Percentiles rank a stretch among this genome's conserved stretches.
These are phyloP conservation scores for Cladophialophora psammophila DNA, from an alignment of 2,329 filamentous ascomycete species.

Conservation along the genomic window DNA sequence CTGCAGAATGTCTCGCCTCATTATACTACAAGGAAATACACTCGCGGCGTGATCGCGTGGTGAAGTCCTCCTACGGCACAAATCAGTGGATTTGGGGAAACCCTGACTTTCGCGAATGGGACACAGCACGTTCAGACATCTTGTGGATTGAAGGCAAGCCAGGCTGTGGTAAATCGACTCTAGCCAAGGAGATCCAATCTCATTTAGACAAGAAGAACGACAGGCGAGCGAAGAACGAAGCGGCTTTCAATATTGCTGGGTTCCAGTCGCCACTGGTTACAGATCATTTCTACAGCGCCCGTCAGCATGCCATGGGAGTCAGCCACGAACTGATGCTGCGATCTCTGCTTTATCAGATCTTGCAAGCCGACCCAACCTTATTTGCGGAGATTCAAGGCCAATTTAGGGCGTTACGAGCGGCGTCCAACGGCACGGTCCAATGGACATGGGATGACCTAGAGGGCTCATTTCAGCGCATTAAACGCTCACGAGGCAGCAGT, in stretches of 20 bases:
- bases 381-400: background rate
- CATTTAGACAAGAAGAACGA: constrained; percentile 2
- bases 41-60: constrained; percentile 3
- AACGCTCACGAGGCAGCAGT: background rate
- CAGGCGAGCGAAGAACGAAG: constrained; percentile 3
- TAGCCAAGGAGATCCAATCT: constrained; percentile 3
- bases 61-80: background rate
- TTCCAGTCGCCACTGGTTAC: constrained; percentile 3
- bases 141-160: constrained; percentile 3
- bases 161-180: background rate
- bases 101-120: background rate
- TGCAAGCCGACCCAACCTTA: constrained; percentile 3
- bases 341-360: constrained; percentile 4
- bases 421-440: background rate
- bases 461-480: background rate
- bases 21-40: constrained; percentile 2
- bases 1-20: background rate
- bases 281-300: constrained; percentile 3
- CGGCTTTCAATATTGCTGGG: constrained; percentile 1
- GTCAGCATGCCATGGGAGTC: constrained; percentile 3
- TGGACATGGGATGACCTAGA: constrained; percentile 3
- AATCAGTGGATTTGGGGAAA: constrained; percentile 1
- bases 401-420: background rate
- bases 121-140: background rate
- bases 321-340: constrained; percentile 1